phyloP scores from a whole-genome alignment of 257 asterid genomes.

The Jasminum sambac region DNA sequence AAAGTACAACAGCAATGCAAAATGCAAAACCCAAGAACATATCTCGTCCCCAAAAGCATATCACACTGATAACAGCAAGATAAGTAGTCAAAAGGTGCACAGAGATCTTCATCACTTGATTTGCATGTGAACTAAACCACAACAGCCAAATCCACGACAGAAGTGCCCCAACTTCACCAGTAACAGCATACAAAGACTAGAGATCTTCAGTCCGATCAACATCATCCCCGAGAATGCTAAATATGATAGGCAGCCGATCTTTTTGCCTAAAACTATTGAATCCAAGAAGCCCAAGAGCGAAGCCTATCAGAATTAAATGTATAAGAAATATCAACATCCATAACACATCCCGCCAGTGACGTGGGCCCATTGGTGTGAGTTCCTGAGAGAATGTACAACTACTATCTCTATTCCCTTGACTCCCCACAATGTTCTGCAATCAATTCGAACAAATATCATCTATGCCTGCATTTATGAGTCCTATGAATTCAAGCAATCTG shows the following conservation, averaged over 20 bases:
- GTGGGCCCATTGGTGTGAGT: slow-evolving; percentile 46
- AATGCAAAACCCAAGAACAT: slow-evolving; percentile 88
- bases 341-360: slow-evolving; percentile 86
- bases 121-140: slow-evolving; percentile 71
- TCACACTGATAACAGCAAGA: slow-evolving; percentile 90
- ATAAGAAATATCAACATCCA: slow-evolving; percentile 74
- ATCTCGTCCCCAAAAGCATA: slow-evolving; percentile 83
- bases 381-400: slow-evolving; percentile 41
- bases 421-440: slow-evolving; percentile 65
- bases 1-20: slow-evolving; percentile 84
- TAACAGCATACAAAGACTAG: slow-evolving; percentile 82
- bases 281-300: slow-evolving; percentile 74
- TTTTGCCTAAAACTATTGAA: slow-evolving; percentile 70
- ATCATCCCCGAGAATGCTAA: slow-evolving; percentile 66
- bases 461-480: not conserved
- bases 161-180: slow-evolving; percentile 72
- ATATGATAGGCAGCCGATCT: slow-evolving; percentile 81
- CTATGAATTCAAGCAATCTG: not conserved
- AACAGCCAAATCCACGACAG: slow-evolving; percentile 93
- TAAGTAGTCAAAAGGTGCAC: slow-evolving; percentile 90
- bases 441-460: not conserved
- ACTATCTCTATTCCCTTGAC: not conserved
- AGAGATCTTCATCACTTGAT: slow-evolving; percentile 78
- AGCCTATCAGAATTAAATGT: slow-evolving; percentile 72
- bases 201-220: slow-evolving; percentile 84